Conservation (phyloP, 345 rosid genomes). For the Melaleuca alternifolia region DNA sequence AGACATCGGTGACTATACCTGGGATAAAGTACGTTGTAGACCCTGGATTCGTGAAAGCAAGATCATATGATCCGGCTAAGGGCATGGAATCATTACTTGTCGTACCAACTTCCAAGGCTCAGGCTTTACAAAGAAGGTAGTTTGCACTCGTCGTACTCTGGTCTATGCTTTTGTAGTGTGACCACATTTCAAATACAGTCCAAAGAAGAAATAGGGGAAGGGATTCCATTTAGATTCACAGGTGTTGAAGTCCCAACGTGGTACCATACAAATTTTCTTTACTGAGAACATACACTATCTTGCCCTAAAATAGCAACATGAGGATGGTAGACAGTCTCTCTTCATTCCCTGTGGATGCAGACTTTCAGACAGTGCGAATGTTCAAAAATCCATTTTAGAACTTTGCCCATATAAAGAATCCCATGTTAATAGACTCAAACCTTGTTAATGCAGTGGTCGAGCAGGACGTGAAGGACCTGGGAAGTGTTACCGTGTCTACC, state of each 20-base stretch:
- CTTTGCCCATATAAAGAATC: neutral
- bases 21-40: slow-evolving; percentile 92
- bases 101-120: slow-evolving; percentile 83
- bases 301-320: neutral
- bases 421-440: neutral
- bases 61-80: slow-evolving; percentile 66
- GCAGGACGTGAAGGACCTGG: slow-evolving; percentile 98
- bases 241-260: neutral
- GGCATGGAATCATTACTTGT: slow-evolving; percentile 79
- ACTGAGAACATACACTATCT: neutral
- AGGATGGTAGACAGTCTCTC: neutral
- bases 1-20: slow-evolving; percentile 91
- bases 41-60: slow-evolving; percentile 87
- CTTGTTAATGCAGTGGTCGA: slow-evolving; percentile 52
- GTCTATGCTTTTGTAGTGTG: neutral
- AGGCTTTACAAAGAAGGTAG: slow-evolving; percentile 89
- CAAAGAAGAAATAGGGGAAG: neutral
- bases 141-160: neutral
- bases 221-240: neutral
- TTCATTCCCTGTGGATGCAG: neutral
- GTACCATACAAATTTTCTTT: neutral
- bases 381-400: neutral
- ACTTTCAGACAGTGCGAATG: neutral
- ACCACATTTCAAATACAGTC: neutral
- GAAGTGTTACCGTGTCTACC: slow-evolving; percentile 88